Conservation (phyloP, 768 basidiomycete genomes). For the Kondoa malvinella region DNA sequence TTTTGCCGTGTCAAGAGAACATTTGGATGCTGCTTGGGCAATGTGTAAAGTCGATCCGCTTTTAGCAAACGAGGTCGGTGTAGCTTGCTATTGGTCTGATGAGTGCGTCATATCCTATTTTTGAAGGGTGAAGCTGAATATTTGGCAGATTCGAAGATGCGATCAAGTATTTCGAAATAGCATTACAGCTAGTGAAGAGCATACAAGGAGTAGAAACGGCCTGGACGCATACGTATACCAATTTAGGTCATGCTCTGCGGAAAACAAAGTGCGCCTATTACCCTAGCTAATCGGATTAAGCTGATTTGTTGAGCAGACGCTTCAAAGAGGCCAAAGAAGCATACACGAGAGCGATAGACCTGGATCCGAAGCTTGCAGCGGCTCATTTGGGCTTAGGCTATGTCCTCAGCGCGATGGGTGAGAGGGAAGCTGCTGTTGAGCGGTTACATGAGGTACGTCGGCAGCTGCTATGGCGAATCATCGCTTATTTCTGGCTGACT, state of each 20-base stretch:
- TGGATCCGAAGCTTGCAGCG: constrained; percentile 65
- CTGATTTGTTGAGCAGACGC: constrained; percentile 36
- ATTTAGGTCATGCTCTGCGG: constrained; percentile 74
- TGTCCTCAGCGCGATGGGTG: constrained; percentile 56
- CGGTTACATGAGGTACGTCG: constrained; percentile 72
- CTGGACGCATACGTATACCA: constrained; percentile 80
- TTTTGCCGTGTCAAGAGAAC: constrained; percentile 63
- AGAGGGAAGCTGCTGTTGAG: constrained; percentile 63
- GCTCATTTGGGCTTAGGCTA: constrained; percentile 82
- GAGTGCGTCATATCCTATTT: constrained; percentile 10
- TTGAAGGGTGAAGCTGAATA: constrained; percentile 29
- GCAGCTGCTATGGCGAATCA: neutral
- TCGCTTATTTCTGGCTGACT: constrained; percentile 3
- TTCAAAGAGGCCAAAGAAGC: constrained; percentile 50
- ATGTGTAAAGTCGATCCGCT: constrained; percentile 81
- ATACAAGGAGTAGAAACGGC: constrained; percentile 68
- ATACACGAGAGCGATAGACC: constrained; percentile 63
- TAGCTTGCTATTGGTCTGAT: constrained; percentile 72
- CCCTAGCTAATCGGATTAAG: constrained; percentile 2
- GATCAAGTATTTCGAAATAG: constrained; percentile 49
- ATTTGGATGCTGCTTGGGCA: constrained; percentile 51
- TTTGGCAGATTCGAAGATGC: constrained; percentile 58
- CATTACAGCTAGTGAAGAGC: constrained; percentile 63
- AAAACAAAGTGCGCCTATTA: constrained; percentile 34
- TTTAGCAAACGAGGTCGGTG: constrained; percentile 77